Evolutionary conservation across 495 filamentous ascomycete genomes (phyloP).

Genomic region (Amniculicola lignicola): DNA sequence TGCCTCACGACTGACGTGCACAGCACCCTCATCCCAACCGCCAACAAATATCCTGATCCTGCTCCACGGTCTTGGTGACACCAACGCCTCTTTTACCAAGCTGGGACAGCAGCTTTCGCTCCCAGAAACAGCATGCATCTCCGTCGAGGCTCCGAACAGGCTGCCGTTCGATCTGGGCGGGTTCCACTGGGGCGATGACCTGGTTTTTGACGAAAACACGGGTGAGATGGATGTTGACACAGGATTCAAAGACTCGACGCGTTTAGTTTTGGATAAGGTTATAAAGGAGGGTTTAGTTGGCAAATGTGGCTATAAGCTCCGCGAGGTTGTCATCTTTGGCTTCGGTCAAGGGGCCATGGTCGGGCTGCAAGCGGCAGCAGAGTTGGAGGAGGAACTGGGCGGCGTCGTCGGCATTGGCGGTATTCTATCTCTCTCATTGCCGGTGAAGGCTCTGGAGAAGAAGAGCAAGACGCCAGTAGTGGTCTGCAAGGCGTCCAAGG

Average conservation of each 20-base stretch:
- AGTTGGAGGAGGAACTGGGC: conserved; percentile 33
- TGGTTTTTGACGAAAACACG: conserved; percentile 59
- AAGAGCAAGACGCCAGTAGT: conserved; percentile 72
- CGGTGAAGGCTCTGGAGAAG: conserved; percentile 42
- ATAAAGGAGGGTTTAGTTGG: conserved; percentile 58
- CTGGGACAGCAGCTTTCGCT: conserved; percentile 72
- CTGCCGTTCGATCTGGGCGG: conserved; percentile 72
- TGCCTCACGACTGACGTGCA: conserved; percentile 1
- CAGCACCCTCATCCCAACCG: conserved; percentile 41
- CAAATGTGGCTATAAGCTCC: conserved; percentile 66
- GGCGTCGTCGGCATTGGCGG: conserved; percentile 81
- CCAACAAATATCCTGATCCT: conserved; percentile 76
- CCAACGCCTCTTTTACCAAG: conserved; percentile 61
- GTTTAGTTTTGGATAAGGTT: conserved; percentile 54
- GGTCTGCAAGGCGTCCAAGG: conserved; percentile 63
- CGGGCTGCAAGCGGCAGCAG: conserved; percentile 56
- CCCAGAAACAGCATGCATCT: conserved; percentile 74
- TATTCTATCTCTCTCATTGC: conserved; percentile 54
- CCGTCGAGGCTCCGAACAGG: conserved; percentile 68
- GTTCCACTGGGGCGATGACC: conserved; percentile 93
- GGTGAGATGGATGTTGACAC: conserved; percentile 75
- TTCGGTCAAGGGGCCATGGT: conserved; percentile 86
- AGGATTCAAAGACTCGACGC: conserved; percentile 60
- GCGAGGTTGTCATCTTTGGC: conserved; percentile 75
- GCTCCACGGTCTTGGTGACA: conserved; percentile 88